Evolutionary conservation across 768 basidiomycete genomes (phyloP).

Genomic region (Suillus paluster): DNA sequence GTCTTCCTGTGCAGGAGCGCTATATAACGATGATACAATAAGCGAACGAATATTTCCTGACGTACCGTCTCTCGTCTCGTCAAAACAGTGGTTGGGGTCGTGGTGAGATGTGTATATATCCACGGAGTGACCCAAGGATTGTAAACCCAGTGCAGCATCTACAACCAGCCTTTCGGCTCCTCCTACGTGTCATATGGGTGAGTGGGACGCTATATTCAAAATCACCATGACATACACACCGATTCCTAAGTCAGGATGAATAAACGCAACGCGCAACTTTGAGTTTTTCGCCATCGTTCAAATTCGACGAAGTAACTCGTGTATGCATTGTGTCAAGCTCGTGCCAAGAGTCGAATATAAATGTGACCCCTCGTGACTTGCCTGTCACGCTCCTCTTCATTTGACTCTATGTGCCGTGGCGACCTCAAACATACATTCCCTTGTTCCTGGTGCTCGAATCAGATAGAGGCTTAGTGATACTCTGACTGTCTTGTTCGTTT

Average conservation of each 20-base stretch:
- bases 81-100: constrained; percentile 85
- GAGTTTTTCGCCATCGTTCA: constrained; percentile 8
- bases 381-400: not conserved
- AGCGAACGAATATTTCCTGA: not conserved
- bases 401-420: too few species aligned
- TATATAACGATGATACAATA: not conserved
- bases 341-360: not conserved
- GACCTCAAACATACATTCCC: too few species aligned
- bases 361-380: not conserved
- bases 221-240: constrained; percentile 48
- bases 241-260: constrained; percentile 95
- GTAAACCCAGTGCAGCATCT: constrained; percentile 90
- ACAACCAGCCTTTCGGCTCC: constrained; percentile 96
- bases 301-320: not conserved
- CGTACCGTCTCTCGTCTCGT: constrained; percentile 90
- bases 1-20: constrained; percentile 60
- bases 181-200: constrained; percentile 51
- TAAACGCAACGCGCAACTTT: constrained; percentile 69
- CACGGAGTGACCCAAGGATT: constrained; percentile 81
- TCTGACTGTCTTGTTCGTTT: too few species aligned
- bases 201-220: not conserved
- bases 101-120: constrained; percentile 95
- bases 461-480: too few species aligned
- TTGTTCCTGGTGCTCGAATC: too few species aligned
- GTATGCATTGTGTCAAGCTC: not conserved